Evolutionary conservation across 2,329 filamentous ascomycete species (phyloP).

Genomic region (Phyllosticta citribraziliensis): DNA sequence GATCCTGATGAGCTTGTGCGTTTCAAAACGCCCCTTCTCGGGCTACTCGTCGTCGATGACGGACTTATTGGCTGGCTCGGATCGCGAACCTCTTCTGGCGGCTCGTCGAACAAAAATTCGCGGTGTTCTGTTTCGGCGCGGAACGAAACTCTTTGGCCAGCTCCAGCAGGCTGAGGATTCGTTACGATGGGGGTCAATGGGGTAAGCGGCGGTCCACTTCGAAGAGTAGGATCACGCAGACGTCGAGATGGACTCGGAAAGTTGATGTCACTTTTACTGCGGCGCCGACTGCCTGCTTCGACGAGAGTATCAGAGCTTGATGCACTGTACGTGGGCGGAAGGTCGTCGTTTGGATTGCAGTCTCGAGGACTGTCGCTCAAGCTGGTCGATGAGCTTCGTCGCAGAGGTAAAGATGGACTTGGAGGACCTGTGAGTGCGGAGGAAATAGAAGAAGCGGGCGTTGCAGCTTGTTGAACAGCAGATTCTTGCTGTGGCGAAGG

Average conservation of each 20-base stretch:
- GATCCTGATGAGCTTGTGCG: background rate
- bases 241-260: background rate
- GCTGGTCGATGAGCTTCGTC: background rate
- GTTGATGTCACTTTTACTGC: background rate
- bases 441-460: background rate
- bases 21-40: background rate
- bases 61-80: background rate
- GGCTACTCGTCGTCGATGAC: background rate
- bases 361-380: background rate
- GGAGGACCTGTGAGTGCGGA: background rate
- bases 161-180: background rate
- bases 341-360: background rate
- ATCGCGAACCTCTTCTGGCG: background rate
- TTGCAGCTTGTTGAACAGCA: background rate
- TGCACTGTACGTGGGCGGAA: background rate
- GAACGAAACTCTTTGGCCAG: background rate
- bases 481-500: background rate
- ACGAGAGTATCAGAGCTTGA: background rate
- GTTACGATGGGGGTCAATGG: background rate
- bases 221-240: background rate
- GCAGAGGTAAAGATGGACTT: background rate
- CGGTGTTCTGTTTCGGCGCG: background rate
- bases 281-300: background rate
- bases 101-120: background rate
- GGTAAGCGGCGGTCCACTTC: background rate